These are phyloP conservation scores for Pelagophyceae sp. DNA, from an alignment of 352 stramenopile genomes.

Conservation along the genomic window DNA sequence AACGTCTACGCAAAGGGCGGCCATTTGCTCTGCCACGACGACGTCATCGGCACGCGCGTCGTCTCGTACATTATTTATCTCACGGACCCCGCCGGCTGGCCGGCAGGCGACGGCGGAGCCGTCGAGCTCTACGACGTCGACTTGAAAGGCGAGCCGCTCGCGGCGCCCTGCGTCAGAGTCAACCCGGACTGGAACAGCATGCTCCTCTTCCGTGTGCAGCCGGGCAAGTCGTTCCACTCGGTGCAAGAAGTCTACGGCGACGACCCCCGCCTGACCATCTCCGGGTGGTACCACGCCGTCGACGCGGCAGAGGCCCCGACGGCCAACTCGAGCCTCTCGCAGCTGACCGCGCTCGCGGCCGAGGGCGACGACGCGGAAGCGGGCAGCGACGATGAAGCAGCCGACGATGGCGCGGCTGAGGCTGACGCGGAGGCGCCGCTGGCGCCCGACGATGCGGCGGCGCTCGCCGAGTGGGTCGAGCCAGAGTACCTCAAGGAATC, in stretches of 20 bases:
- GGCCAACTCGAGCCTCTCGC: conserved; percentile 1
- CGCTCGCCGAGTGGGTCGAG: conserved; percentile 23
- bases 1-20: conserved; percentile 76
- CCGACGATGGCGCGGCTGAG: conserved; percentile 24
- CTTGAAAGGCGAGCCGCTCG: conserved; percentile 26
- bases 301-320: conserved; percentile 18
- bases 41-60: conserved; percentile 76
- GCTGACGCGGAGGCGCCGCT: conserved; percentile 19
- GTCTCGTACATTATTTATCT: conserved; percentile 84
- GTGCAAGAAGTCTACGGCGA: conserved; percentile 74
- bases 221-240: conserved; percentile 73
- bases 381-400: neutral
- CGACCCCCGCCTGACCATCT: conserved; percentile 66
- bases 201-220: conserved; percentile 31
- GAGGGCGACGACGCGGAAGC: neutral
- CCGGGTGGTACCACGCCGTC: conserved; percentile 54
- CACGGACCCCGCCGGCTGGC: conserved; percentile 66
- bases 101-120: conserved; percentile 60
- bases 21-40: conserved; percentile 81
- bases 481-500: neutral
- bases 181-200: neutral
- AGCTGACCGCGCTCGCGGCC: neutral
- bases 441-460: conserved; percentile 17
- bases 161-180: neutral
- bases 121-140: conserved; percentile 69